These are phyloP conservation scores for Trebouxia sp. DNA, from an alignment of 139 green algal species.

Conservation along the genomic window DNA sequence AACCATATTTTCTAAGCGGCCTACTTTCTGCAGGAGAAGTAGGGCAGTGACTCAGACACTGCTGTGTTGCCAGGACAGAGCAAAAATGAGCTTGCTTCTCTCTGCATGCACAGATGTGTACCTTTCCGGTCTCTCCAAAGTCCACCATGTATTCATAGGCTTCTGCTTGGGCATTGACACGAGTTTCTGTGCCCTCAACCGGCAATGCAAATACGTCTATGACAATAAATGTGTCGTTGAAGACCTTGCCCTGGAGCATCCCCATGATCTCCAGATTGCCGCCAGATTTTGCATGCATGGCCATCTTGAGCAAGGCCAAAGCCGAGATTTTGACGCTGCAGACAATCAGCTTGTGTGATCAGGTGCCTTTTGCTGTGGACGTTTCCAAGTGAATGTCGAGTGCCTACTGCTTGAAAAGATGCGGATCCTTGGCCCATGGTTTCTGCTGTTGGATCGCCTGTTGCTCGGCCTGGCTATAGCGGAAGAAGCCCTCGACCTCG, in stretches of 20 bases:
- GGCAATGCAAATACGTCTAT: constrained; percentile 95
- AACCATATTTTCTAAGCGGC: constrained; percentile 90
- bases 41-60: neutral
- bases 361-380: neutral
- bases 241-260: constrained; percentile 92
- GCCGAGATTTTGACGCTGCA: constrained; percentile 90
- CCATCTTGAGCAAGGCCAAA: constrained; percentile 96
- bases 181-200: constrained; percentile 97
- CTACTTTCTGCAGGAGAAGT: constrained; percentile 51
- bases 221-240: constrained; percentile 89
- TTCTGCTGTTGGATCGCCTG: constrained; percentile 65
- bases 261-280: constrained; percentile 98
- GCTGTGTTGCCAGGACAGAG: neutral
- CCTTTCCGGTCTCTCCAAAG: constrained; percentile 74
- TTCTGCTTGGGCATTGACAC: constrained; percentile 90
- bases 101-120: neutral
- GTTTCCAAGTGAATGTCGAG: no score
- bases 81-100: neutral
- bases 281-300: constrained; percentile 92
- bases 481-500: constrained; percentile 60
- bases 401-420: constrained; percentile 86
- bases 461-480: constrained; percentile 76
- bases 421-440: constrained; percentile 88
- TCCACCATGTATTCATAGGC: constrained; percentile 97
- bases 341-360: neutral